Conservation (phyloP, 2,329 filamentous ascomycete genomes). For the Calcarisporium arbuscula region DNA sequence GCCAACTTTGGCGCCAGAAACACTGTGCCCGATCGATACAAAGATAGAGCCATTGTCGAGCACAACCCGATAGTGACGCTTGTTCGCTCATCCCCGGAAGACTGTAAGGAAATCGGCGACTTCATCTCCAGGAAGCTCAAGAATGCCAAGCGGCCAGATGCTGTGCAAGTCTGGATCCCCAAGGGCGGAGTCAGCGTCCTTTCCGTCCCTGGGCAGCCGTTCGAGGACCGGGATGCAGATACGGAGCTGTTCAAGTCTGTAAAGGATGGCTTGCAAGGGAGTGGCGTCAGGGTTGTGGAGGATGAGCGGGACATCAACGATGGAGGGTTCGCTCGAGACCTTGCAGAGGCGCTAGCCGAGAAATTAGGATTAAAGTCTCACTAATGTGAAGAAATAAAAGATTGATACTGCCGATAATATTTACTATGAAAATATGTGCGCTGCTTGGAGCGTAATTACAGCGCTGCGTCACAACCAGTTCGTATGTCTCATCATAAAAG, state of each 20-base stretch:
- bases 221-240: conserved; percentile 38
- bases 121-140: conserved; percentile 51
- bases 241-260: conserved; percentile 48
- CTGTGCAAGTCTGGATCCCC: conserved; percentile 53
- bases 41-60: conserved; percentile 45
- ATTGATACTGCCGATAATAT: too few species aligned
- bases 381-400: too few species aligned
- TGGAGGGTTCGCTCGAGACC: conserved; percentile 38
- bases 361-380: conserved; percentile 17
- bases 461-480: too few species aligned
- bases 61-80: conserved; percentile 63
- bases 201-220: conserved; percentile 44
- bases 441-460: too few species aligned
- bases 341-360: conserved; percentile 34
- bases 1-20: conserved; percentile 54
- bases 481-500: too few species aligned
- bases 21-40: conserved; percentile 50
- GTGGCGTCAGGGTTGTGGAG: conserved; percentile 41
- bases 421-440: too few species aligned
- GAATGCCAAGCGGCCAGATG: conserved; percentile 27
- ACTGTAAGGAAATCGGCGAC: conserved; percentile 47
- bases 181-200: conserved; percentile 56
- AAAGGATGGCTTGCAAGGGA: conserved; percentile 39
- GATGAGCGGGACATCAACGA: conserved; percentile 50
- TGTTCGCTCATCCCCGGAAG: conserved; percentile 55